These are phyloP conservation scores for Chionographis japonica DNA, from an alignment of 106 monocot genomes.

Conservation along the genomic window DNA sequence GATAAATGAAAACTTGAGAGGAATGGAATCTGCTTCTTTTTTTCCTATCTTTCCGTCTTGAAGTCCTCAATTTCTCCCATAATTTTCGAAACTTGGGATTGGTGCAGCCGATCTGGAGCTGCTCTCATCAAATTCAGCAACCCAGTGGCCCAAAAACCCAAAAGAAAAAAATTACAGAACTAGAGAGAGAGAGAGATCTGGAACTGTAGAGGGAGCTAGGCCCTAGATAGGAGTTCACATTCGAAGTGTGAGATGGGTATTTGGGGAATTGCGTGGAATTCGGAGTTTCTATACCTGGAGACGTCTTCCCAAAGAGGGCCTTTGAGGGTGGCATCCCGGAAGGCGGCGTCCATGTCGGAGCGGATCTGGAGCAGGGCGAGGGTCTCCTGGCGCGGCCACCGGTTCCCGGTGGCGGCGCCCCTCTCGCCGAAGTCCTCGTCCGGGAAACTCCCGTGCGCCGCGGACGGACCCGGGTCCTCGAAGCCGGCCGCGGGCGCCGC, in stretches of 20 bases:
- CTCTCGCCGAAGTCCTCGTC: conserved; percentile 28
- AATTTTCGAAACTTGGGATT: conserved; percentile 35
- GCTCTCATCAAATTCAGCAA: conserved; percentile 24
- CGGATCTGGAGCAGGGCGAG: conserved; percentile 65
- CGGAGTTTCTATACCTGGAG: conserved; percentile 39
- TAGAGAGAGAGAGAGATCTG: conserved; percentile 6
- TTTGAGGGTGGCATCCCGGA: conserved; percentile 69
- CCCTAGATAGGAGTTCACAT: neutral
- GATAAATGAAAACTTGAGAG: too few relatives aligned
- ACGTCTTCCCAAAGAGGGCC: conserved; percentile 74
- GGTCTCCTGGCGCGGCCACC: conserved; percentile 79
- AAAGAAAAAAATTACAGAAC: neutral
- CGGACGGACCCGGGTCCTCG: neutral
- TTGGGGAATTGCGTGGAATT: too few relatives aligned
- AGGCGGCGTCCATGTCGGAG: conserved; percentile 71
- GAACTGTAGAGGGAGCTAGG: neutral
- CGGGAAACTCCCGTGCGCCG: neutral
- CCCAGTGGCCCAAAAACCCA: neutral
- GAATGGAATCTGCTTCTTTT: too few relatives aligned
- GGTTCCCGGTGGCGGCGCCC: conserved; percentile 32
- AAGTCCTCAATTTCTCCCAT: conserved; percentile 74
- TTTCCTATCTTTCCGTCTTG: neutral
- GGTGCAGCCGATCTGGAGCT: conserved; percentile 23
- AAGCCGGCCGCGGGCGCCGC: conserved; percentile 22
- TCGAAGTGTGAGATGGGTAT: too few relatives aligned